Evolutionary conservation across 495 filamentous ascomycete genomes (phyloP).

Genomic region (Aspergillus olivimuriae): DNA sequence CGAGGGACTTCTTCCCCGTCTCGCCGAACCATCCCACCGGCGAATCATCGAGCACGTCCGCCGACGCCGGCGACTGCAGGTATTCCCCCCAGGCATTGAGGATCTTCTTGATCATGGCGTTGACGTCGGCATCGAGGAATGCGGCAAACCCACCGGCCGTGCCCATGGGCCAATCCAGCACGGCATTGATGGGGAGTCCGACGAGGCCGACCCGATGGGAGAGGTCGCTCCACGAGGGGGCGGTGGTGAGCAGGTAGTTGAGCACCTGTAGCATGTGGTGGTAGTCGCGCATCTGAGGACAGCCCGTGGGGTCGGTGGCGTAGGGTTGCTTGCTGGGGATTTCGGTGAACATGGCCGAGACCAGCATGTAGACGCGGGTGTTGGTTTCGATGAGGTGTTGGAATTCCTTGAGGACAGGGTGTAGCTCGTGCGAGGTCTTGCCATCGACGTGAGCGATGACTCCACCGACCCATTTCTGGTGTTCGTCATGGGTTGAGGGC

Average conservation of each 20-base stretch:
- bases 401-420: slow-evolving; percentile 38
- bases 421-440: slow-evolving; percentile 15
- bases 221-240: slow-evolving; percentile 54
- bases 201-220: slow-evolving; percentile 52
- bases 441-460: slow-evolving; percentile 28
- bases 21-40: slow-evolving; percentile 57
- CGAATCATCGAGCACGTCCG: slow-evolving; percentile 46
- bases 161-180: slow-evolving; percentile 70
- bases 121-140: slow-evolving; percentile 62
- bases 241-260: slow-evolving; percentile 55
- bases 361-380: slow-evolving; percentile 31
- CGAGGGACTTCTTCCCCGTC: slow-evolving; percentile 20
- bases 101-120: slow-evolving; percentile 59
- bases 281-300: slow-evolving; percentile 56
- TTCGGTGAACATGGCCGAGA: slow-evolving; percentile 57
- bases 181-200: slow-evolving; percentile 60
- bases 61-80: slow-evolving; percentile 50
- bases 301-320: slow-evolving; percentile 52
- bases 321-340: slow-evolving; percentile 52
- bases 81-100: slow-evolving; percentile 62
- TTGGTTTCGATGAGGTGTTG: slow-evolving; percentile 41
- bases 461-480: slow-evolving; percentile 30
- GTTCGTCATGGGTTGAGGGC: slow-evolving; percentile 23
- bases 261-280: slow-evolving; percentile 58
- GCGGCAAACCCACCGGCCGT: slow-evolving; percentile 59